Percentiles rank a stretch among this genome's conserved stretches.
Conservation (phyloP, 257 asterid species). For the Paraleonurus japonicus region DNA sequence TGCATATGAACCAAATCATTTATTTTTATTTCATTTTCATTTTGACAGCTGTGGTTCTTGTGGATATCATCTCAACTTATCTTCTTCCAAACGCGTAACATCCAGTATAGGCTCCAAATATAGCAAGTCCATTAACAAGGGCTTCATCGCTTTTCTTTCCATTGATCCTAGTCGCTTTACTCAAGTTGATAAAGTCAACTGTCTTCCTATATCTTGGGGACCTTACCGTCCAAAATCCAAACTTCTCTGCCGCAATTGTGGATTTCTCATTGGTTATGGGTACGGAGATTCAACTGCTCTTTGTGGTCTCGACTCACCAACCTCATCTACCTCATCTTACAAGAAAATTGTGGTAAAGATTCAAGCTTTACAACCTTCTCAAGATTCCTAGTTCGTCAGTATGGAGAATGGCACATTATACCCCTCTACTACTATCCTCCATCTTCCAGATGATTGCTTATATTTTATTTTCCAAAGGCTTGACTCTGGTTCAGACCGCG, state of each 20-base stretch:
- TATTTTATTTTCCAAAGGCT: slow-evolving; percentile 52
- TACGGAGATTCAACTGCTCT: slow-evolving; percentile 58
- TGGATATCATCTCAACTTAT: slow-evolving; percentile 68
- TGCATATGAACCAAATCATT: neutral
- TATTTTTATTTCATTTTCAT: neutral
- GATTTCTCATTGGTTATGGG: slow-evolving; percentile 62
- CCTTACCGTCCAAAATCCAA: slow-evolving; percentile 54
- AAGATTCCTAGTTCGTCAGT: slow-evolving; percentile 28
- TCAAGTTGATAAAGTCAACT: slow-evolving; percentile 66
- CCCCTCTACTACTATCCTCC: slow-evolving; percentile 32
- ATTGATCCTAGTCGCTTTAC: slow-evolving; percentile 85
- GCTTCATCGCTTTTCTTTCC: slow-evolving; percentile 50
- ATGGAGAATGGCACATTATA: slow-evolving; percentile 34
- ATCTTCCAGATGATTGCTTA: slow-evolving; percentile 63
- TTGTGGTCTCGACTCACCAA: slow-evolving; percentile 67
- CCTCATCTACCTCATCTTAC: slow-evolving; percentile 53
- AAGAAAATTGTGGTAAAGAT: slow-evolving; percentile 61
- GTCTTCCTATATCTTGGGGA: slow-evolving; percentile 63
- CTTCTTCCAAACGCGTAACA: slow-evolving; percentile 56
- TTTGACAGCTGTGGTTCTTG: slow-evolving; percentile 81
- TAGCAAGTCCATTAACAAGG: slow-evolving; percentile 61
- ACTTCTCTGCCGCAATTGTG: slow-evolving; percentile 83
- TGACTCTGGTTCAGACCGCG: slow-evolving; percentile 48
- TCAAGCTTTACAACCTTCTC: slow-evolving; percentile 60
- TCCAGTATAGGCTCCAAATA: slow-evolving; percentile 58